phyloP scores from a whole-genome alignment of 2,329 filamentous ascomycete genomes.

The Catunica adiposa region DNA sequence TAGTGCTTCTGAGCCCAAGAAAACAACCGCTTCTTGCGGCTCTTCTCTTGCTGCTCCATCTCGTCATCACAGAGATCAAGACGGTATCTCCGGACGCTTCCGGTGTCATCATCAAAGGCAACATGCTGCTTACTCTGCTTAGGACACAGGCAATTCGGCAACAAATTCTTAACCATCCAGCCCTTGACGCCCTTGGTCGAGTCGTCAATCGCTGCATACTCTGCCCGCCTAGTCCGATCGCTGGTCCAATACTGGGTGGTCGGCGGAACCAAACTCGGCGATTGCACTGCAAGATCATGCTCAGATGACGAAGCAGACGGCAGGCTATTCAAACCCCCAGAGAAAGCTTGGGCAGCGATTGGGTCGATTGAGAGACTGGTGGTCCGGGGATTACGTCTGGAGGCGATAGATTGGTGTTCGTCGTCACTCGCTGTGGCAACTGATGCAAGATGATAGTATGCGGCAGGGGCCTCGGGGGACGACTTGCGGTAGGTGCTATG shows the following conservation, averaged over 20 bases:
- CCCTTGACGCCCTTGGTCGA: conserved; percentile 42
- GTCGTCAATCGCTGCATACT: conserved; percentile 51
- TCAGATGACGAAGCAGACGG: not conserved
- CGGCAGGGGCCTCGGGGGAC: conserved; percentile 20
- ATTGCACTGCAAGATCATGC: not conserved
- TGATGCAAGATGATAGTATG: conserved; percentile 34
- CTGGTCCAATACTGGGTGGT: conserved; percentile 53
- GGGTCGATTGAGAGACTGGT: not conserved
- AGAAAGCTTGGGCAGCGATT: not conserved
- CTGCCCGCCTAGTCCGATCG: conserved; percentile 42
- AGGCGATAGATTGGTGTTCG: not conserved
- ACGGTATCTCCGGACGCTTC: conserved; percentile 46
- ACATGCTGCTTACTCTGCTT: conserved; percentile 30
- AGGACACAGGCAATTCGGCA: conserved; percentile 45
- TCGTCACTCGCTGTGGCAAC: conserved; percentile 5
- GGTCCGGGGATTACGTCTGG: not conserved
- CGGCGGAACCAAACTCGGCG: conserved; percentile 20
- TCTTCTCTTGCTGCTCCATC: not conserved
- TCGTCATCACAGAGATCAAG: conserved; percentile 37
- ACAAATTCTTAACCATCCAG: conserved; percentile 39
- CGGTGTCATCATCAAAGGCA: conserved; percentile 44
- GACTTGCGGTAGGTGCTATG: conserved; percentile 12
- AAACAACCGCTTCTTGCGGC: conserved; percentile 8
- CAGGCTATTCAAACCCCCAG: not conserved
- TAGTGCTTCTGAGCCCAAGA: conserved; percentile 7